Evolutionary conservation across 306 rosid species (phyloP), one percentile per base, ranked within the genome.

Genomic region (Vigna trinervia): DNA sequence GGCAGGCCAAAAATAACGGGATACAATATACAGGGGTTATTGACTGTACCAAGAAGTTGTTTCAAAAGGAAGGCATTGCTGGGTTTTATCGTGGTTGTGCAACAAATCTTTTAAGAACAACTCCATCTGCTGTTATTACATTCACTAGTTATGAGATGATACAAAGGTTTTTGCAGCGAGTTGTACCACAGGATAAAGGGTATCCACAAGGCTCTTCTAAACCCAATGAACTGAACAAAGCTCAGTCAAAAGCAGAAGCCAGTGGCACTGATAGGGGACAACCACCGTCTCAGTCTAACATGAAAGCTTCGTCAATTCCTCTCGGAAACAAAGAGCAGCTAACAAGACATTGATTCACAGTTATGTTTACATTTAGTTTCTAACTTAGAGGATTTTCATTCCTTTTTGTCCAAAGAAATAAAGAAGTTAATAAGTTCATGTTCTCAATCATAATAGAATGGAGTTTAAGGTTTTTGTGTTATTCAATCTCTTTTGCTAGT

Each of bases 81-180:
- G 99, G 99, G 19, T 92, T 95, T 75, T 95, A 92, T 32, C 88
- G 97, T 1, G 99, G 99, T 64, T 92, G 99, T 6, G 97, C 90
- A 1, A 95, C 93, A 6, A 92, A 95, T 85, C 87, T 95, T 12
- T 53, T 95, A 66, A 80, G 99, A 86, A 92, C 99, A 81, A 92
- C 97, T 36, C 97, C 99, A 0, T 95, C 99, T 3, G 99, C 99
- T 3, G 95, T 95, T 58, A 92, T 95, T 80, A 92, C 97, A 5
- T 90, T 95, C 84, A 92, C 99, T 36, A 90, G 94, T 83, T 95
- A 90, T 30, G 99, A 95, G 85, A 92, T 95, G 96, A 89, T 92
- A 77, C 86, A 84, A 76, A 77, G 97, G 78, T 90, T 90, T 82
- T 81, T 95, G 86, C 82, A 48, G 50, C 79, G 76, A 61, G 75